Percentiles rank a stretch among this genome's conserved stretches.
Evolutionary conservation across 495 filamentous ascomycete species (phyloP).

Genomic region (Letharia lupina): DNA sequence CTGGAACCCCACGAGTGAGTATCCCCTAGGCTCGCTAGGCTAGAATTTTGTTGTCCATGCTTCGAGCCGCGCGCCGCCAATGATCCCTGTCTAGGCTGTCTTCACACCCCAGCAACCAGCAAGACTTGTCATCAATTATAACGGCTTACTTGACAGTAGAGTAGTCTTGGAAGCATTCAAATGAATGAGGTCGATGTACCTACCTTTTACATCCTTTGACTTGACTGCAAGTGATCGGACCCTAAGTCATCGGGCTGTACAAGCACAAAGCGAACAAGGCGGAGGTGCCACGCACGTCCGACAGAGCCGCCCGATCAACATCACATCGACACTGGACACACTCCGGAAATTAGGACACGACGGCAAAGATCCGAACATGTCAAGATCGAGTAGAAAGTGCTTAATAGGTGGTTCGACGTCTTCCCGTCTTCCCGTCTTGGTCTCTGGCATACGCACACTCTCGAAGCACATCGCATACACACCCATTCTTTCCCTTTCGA

Average conservation of each 20-base stretch:
- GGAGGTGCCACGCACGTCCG: neutral
- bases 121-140: neutral
- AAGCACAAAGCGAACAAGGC: neutral
- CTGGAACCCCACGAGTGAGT: no score
- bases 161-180: neutral
- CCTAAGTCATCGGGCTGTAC: neutral
- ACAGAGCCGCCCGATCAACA: neutral
- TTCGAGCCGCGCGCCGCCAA: neutral
- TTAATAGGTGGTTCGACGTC: neutral
- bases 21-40: no score
- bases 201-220: neutral
- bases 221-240: neutral
- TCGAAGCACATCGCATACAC: neutral
- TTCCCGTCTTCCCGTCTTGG: neutral
- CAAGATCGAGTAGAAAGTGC: constrained; percentile 13
- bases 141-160: no score
- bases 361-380: constrained; percentile 6
- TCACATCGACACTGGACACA: neutral
- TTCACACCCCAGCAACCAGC: no score
- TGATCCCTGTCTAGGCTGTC: neutral
- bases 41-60: neutral
- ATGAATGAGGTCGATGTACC: neutral
- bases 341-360: neutral
- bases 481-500: neutral
- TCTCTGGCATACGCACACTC: neutral